Conservation (phyloP, 2,329 filamentous ascomycete species). For the Cercospora berteroae region DNA sequence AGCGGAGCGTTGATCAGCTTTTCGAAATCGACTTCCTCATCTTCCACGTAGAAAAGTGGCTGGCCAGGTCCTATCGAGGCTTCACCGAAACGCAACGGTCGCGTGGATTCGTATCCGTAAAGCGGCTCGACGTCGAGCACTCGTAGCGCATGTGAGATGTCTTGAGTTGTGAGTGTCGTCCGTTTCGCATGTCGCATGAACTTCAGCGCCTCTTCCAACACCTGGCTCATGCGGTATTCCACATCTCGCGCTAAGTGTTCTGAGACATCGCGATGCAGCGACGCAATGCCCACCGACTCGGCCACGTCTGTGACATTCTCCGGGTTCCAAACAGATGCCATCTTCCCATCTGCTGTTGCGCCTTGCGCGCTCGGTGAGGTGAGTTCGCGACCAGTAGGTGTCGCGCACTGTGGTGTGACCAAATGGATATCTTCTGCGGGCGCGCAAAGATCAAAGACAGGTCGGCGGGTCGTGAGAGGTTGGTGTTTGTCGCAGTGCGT, state of each 20-base stretch:
- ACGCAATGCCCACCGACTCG: constrained; percentile 85
- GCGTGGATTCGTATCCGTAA: constrained; percentile 91
- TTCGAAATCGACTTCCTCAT: constrained; percentile 98
- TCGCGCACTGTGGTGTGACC: neutral
- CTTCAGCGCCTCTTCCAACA: constrained; percentile 89
- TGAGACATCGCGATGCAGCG: constrained; percentile 79
- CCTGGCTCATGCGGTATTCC: constrained; percentile 90
- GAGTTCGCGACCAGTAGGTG: neutral
- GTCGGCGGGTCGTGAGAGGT: neutral
- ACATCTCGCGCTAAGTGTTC: constrained; percentile 89
- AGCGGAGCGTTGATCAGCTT: constrained; percentile 96
- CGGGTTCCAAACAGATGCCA: constrained; percentile 77
- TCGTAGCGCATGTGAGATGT: constrained; percentile 80
- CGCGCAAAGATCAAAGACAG: neutral
- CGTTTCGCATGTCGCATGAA: constrained; percentile 92
- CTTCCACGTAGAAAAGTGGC: constrained; percentile 93
- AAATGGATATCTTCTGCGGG: neutral
- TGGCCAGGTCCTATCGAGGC: constrained; percentile 91
- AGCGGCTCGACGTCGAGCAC: constrained; percentile 90
- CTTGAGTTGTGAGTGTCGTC: constrained; percentile 82
- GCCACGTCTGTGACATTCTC: constrained; percentile 96
- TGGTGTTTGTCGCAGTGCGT: neutral
- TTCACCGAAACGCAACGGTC: constrained; percentile 87
- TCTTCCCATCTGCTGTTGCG: neutral
- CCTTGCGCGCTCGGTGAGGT: neutral